Evolutionary conservation across 2,329 filamentous ascomycete genomes (phyloP), one percentile per base, ranked within the genome.

Genomic region (Aureobasidium sp.): DNA sequence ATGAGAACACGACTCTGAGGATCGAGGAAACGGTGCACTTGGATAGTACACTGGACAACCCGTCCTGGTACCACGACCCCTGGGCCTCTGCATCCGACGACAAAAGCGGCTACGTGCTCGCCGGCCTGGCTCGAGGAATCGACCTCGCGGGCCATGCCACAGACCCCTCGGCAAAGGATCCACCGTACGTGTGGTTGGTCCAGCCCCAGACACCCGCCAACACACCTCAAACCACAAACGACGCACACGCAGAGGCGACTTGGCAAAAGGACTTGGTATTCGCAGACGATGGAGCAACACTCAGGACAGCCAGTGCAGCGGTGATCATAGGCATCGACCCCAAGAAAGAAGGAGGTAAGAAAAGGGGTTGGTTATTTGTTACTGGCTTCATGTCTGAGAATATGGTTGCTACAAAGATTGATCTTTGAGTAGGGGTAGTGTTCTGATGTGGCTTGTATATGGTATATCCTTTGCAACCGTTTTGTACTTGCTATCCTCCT

Each of bases 331-430:
- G 77, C 0, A 77, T 82, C 55, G 76, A 83, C 40, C 80, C 81
- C 0, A 66, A 67, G 15, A 65, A 71, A 13, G 76, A 78, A 50
- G 70, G 64, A 0, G 75, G 76, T 0, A 73, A 75, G 65, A 75
- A 78, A 19, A 75, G 76, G 62, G 83, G 77, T 0, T 84, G 81
- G 81, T 67, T 86, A 17, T 85, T 82, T 68, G 77, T 80, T 2
- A 82, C 82, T 0, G 83, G 84, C 0, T 82, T 83, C 60, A 62
- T 80, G 62, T 78, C 81, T 2, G 71, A 73, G 33, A 76, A 69
- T 60, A 71, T 79, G 35, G 67, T 84, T 62, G 81, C 81, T 11
- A 74, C 81, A 21, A 79, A 79, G 68, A 76, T 85, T 33, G 75
- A 82, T 64, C 67, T 85, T 9, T 46, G 23, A 40, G 7, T 10